A percentile compares a stretch with the other conserved stretches of the same genome.
These are phyloP conservation scores for Talaromyces liani DNA, from an alignment of 495 filamentous ascomycete genomes.

Conservation along the genomic window DNA sequence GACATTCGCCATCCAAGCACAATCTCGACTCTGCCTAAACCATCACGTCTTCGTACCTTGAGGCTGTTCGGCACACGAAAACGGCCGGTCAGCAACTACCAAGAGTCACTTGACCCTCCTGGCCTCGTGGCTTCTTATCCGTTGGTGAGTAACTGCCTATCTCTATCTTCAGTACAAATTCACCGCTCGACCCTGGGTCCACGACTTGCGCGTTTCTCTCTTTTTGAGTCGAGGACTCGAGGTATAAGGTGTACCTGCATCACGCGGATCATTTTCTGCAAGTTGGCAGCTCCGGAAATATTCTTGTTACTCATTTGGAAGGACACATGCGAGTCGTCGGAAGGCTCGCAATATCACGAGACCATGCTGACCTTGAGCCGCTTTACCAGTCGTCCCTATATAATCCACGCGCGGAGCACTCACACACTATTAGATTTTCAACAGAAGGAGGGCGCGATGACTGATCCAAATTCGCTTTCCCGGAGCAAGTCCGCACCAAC, in stretches of 20 bases:
- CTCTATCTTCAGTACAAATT: neutral
- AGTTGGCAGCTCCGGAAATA: neutral
- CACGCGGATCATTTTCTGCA: neutral
- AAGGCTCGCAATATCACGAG: slow-evolving; percentile 3
- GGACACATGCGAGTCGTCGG: neutral
- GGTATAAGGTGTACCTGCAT: neutral
- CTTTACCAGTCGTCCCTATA: slow-evolving; percentile 35
- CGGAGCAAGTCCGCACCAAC: slow-evolving; percentile 20
- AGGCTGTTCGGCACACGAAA: neutral
- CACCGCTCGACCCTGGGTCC: neutral
- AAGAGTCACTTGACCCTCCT: neutral
- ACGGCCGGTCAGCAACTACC: neutral
- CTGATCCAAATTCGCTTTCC: slow-evolving; percentile 18
- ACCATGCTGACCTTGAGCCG: slow-evolving; percentile 37
- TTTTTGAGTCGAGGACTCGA: neutral
- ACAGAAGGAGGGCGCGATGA: slow-evolving; percentile 34
- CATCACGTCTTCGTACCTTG: neutral
- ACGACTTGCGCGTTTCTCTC: neutral
- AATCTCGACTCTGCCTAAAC: neutral
- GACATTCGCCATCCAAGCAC: neutral
- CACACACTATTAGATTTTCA: slow-evolving; percentile 38
- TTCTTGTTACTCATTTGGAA: neutral
- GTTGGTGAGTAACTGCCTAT: neutral
- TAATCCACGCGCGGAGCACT: slow-evolving; percentile 27
- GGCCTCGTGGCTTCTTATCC: neutral